These are phyloP conservation scores for Raddia guianensis DNA, from an alignment of 176 grass and related monocot species.

Conservation along the genomic window DNA sequence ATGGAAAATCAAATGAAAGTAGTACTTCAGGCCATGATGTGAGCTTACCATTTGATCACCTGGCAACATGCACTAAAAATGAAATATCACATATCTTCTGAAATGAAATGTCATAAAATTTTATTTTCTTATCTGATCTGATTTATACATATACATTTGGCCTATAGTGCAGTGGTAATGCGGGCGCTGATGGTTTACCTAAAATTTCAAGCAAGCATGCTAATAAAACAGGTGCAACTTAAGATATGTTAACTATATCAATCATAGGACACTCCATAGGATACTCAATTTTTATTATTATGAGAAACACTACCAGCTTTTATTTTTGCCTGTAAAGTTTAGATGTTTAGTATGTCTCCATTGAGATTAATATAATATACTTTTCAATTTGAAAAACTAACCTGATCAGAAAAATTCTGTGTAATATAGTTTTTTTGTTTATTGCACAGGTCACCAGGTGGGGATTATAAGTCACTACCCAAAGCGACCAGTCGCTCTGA, in stretches of 20 bases:
- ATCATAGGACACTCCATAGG: background rate
- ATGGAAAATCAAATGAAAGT: constrained; percentile 12
- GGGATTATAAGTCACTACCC: constrained; percentile 53
- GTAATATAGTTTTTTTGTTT: constrained; percentile 31
- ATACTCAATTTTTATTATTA: background rate
- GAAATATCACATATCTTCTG: constrained; percentile 15
- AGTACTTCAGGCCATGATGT: constrained; percentile 17
- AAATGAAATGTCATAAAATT: background rate
- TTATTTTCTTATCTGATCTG: constrained; percentile 5
- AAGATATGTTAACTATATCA: constrained; percentile 5
- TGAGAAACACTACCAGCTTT: background rate
- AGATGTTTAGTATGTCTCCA: constrained; percentile 3
- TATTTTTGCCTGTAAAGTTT: background rate
- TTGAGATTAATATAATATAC: background rate
- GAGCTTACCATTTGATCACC: constrained; percentile 34
- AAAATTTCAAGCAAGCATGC: constrained; percentile 5
- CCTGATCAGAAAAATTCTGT: background rate
- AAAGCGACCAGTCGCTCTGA: constrained; percentile 70
- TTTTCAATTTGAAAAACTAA: constrained; percentile 9
- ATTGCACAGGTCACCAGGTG: constrained; percentile 38
- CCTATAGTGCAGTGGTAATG: constrained; percentile 14
- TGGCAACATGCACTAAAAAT: constrained; percentile 26
- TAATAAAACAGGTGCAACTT: constrained; percentile 35
- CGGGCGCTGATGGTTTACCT: background rate
- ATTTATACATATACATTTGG: constrained; percentile 14